Evolutionary conservation across 1,139 yeast species (phyloP), one percentile per base, ranked within the genome.

Genomic region (Kodamaea sp.): DNA sequence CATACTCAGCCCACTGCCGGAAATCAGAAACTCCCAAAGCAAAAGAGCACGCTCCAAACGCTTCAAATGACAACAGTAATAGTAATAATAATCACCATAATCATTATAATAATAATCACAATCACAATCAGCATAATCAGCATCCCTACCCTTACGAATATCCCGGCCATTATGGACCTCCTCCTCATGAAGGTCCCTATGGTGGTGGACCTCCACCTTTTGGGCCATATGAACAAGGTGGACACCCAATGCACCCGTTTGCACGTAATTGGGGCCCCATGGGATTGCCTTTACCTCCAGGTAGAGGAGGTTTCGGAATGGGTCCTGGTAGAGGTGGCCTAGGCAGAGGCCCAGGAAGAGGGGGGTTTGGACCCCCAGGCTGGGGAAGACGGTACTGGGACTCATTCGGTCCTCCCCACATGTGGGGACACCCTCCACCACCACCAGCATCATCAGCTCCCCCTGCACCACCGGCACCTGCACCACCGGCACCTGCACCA

Each of bases 131-230:
- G n/a, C n/a, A n/a, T n/a, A n/a, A n/a, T n/a, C n/a, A n/a, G n/a
- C n/a, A n/a, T n/a, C n/a, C n/a, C n/a, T n/a, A n/a, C 15, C 34
- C 34, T 15, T 31, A 31, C 20, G 42, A 38, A 7, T 38, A 35
- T 24, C 12, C 24, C n/a, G 21, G 38, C 9, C 34, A 31, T 12
- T 35, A 26, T 19, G 33, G 24, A 21, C 28, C 20, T 2, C 31
- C 24, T 14, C 41, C 26, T 5, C 14, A 15, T 26, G 16, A 21
- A 29, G 22, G 16, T 19, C 27, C 34, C 16, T 33, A 24, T 15
- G 26, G 35, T 8, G 33, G 35, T 13, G 32, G 31, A 15, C 37
- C 38, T 9, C 37, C 31, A 14, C 43, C 32, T 10, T n/a, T n/a
- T n/a, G 21, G 21, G 9, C 21, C 21, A 6, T 9, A 6, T 7